A percentile compares a stretch with the other conserved stretches of the same genome.
Conservation (phyloP, 2,329 filamentous ascomycete genomes). For the Westerdykella sp. region DNA sequence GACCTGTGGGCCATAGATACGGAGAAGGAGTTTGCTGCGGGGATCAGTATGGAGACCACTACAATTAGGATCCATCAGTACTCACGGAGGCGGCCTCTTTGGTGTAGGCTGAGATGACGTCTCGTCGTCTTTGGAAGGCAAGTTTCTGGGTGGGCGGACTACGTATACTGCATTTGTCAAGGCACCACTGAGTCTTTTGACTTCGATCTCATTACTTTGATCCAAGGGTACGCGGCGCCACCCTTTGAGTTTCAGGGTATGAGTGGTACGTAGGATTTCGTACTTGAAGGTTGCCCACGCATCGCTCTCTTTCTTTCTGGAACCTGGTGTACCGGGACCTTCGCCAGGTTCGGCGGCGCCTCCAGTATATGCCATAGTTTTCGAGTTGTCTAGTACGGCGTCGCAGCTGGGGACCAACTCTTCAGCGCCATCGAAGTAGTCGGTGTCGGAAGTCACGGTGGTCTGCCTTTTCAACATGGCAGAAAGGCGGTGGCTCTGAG, state of each 20-base stretch:
- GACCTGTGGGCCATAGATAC: slow-evolving; percentile 91
- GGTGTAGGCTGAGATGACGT: slow-evolving; percentile 32
- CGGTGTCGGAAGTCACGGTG: slow-evolving; percentile 71
- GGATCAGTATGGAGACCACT: background rate
- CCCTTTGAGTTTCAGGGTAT: slow-evolving; percentile 83
- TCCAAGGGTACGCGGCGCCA: slow-evolving; percentile 80
- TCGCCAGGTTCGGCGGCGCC: slow-evolving; percentile 43
- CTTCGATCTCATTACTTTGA: slow-evolving; percentile 59
- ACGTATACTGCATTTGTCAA: slow-evolving; percentile 96
- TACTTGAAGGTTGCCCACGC: slow-evolving; percentile 84
- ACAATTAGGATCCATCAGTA: slow-evolving; percentile 5
- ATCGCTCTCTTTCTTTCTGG: slow-evolving; percentile 58
- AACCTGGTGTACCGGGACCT: slow-evolving; percentile 28
- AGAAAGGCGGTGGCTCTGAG: slow-evolving; percentile 24
- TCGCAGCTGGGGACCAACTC: slow-evolving; percentile 79
- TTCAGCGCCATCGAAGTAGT: slow-evolving; percentile 72
- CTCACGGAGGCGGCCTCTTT: slow-evolving; percentile 50
- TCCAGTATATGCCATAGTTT: slow-evolving; percentile 71
- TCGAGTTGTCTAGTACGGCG: slow-evolving; percentile 79
- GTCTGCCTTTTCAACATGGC: slow-evolving; percentile 39
- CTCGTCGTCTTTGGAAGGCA: slow-evolving; percentile 41
- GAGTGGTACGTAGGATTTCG: slow-evolving; percentile 81
- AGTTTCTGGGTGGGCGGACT: slow-evolving; percentile 68
- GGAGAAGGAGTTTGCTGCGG: slow-evolving; percentile 68
- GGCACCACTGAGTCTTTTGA: slow-evolving; percentile 78